These are phyloP conservation scores for Pichia manshurica DNA, from an alignment of 805 yeast species.

Conservation along the genomic window DNA sequence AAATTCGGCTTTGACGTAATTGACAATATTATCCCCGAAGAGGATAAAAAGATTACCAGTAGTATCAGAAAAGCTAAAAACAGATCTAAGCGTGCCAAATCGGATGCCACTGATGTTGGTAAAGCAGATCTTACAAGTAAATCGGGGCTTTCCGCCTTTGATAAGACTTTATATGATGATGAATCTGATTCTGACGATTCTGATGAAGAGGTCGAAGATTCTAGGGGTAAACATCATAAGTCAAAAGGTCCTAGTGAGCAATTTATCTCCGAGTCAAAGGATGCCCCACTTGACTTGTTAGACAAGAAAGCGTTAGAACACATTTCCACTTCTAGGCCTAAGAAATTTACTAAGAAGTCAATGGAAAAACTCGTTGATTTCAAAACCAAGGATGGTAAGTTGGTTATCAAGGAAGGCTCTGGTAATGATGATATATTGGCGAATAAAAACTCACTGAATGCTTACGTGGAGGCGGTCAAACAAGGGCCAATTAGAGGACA, in stretches of 20 bases:
- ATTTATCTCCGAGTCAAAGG: constrained; percentile 68
- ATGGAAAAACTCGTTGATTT: constrained; percentile 35
- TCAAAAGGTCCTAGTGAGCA: constrained; percentile 36
- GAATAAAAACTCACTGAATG: constrained; percentile 64
- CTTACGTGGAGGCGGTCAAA: constrained; percentile 88
- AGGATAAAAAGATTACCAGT: constrained; percentile 72
- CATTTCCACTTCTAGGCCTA: constrained; percentile 84
- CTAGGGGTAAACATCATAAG: constrained; percentile 15
- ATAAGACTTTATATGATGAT: constrained; percentile 80
- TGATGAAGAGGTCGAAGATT: constrained; percentile 36
- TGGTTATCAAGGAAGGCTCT: constrained; percentile 53
- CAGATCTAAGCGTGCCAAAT: constrained; percentile 32
- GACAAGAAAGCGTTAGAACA: constrained; percentile 81
- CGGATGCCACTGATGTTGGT: constrained; percentile 14
- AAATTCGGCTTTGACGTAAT: constrained; percentile 86
- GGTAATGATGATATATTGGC: constrained; percentile 43
- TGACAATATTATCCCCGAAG: constrained; percentile 82
- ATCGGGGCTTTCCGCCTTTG: constrained; percentile 72
- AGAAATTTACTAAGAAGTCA: constrained; percentile 43
- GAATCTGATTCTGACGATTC: constrained; percentile 52
- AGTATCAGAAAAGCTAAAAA: constrained; percentile 84
- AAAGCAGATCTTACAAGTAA: constrained; percentile 20
- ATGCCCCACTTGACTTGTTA: constrained; percentile 78
- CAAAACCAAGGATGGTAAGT: constrained; percentile 58
- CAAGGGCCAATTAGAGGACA: constrained; percentile 94